Conservation (phyloP, 768 basidiomycete species). For the Hygrophoropsis aurantiaca region DNA sequence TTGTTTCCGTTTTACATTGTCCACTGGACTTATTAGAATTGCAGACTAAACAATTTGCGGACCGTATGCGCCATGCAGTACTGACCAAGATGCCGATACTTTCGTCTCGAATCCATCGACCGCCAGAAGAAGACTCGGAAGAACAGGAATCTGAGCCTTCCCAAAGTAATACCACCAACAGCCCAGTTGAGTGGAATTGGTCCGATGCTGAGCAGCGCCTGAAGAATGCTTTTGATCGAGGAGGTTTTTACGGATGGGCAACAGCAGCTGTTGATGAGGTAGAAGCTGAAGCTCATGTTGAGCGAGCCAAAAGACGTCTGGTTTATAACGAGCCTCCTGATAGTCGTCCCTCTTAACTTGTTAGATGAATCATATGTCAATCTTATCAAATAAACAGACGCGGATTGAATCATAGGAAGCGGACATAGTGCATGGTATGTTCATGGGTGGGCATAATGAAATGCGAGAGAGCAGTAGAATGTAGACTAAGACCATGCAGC, state of each 20-base stretch:
- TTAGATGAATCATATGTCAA: no score
- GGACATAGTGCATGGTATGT: constrained; percentile 15
- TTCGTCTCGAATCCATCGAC: constrained; percentile 51
- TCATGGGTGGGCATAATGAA: constrained; percentile 20
- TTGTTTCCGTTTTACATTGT: constrained; percentile 3
- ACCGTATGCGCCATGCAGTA: constrained; percentile 52
- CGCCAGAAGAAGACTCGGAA: constrained; percentile 29
- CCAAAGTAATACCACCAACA: neutral
- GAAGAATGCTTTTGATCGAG: constrained; percentile 54
- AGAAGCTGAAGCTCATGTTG: constrained; percentile 55
- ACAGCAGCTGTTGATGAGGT: constrained; percentile 53
- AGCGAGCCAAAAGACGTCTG: constrained; percentile 29
- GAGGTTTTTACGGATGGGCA: constrained; percentile 57
- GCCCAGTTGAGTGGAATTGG: constrained; percentile 44
- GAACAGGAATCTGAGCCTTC: neutral
- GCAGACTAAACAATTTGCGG: constrained; percentile 61
- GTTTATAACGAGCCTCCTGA: no score
- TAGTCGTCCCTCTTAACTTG: no score
- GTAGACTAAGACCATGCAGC: constrained; percentile 9
- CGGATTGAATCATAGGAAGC: neutral
- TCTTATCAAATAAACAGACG: no score
- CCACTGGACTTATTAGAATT: neutral
- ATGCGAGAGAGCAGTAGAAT: constrained; percentile 13
- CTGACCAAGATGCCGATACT: constrained; percentile 48
- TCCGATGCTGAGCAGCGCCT: constrained; percentile 55